Evolutionary conservation across 2,329 filamentous ascomycete species (phyloP), one percentile per base, ranked within the genome.

Genomic region (Cadophora malorum): DNA sequence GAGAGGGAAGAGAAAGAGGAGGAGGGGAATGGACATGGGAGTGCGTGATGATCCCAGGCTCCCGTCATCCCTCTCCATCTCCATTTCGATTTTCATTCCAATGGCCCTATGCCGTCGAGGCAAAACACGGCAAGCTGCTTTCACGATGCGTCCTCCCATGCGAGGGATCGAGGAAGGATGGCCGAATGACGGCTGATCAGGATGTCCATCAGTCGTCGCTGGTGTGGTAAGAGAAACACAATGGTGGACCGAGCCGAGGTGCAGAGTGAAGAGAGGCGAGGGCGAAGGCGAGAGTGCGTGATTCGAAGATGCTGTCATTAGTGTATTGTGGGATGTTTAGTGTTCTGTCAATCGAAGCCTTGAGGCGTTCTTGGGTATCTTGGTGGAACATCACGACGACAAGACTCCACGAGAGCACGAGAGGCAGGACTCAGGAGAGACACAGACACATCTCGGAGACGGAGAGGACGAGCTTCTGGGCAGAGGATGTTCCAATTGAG

Each of bases 21-120:
- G 35, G 53, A 28, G 9, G 28, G 52, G 6, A 33, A 55, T 14
- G n/a, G 28, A 31, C 53, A 35, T 21, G 53, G 53, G 53, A 56
- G 8, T 58, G 55, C 55, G 33, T 45, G 35, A 38, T 23, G 33
- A 58, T 58, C 55, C 55, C 55, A 58, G 55, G 55, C 55, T 58
- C 33, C 55, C 33, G 33, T 35, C 5, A 5, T 28, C 28, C 28
- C 28, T 28, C 53, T 8, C 14, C 28, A 33, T 33, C 31, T n/a
- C 52, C 28, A 55, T 14, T 41, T 41, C 38, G 38, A 41, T 14
- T 41, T 41, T 41, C 38, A 41, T 41, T 41, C 38, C 38, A 41
- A 16, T 12, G 38, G 14, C 38, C 38, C 38, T 12, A 16, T 41
- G 8, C 12, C 14, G 38, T 41, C 41, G 16, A 45, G 35, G 35